These are phyloP conservation scores for Neoboletus magnificus DNA, from an alignment of 768 basidiomycete species.

Conservation along the genomic window DNA sequence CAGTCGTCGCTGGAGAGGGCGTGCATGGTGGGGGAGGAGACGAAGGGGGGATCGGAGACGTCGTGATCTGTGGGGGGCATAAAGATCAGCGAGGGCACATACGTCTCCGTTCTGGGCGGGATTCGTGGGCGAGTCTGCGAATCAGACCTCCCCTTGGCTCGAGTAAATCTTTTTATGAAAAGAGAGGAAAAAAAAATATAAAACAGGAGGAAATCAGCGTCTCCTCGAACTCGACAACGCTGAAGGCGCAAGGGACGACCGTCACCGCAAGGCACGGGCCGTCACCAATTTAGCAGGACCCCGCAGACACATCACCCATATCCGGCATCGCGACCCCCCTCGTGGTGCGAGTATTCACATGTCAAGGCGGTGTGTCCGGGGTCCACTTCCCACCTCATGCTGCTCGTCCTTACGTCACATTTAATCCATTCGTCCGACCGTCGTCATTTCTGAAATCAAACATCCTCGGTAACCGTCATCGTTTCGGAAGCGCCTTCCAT, in stretches of 20 bases:
- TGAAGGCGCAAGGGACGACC: slow-evolving; percentile 14
- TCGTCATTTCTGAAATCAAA: neutral
- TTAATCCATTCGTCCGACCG: neutral
- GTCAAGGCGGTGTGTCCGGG: slow-evolving; percentile 13
- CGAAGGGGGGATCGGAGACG: neutral
- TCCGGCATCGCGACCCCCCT: slow-evolving; percentile 15
- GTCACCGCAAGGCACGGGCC: slow-evolving; percentile 11
- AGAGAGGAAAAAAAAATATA: neutral
- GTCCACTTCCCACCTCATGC: slow-evolving; percentile 21
- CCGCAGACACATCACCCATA: neutral
- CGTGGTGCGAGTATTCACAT: slow-evolving; percentile 22
- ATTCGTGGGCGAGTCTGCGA: neutral
- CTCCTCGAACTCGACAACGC: slow-evolving; percentile 10
- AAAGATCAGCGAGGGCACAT: neutral
- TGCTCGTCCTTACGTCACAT: slow-evolving; percentile 5
- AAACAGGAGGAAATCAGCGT: neutral
- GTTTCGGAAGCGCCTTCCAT: slow-evolving; percentile 19
- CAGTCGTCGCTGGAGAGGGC: slow-evolving; percentile 40
- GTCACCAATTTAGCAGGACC: slow-evolving; percentile 10
- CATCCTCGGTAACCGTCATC: slow-evolving; percentile 14
- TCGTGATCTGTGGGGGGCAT: neutral
- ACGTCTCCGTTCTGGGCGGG: slow-evolving; percentile 3
- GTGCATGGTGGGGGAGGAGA: slow-evolving; percentile 15
- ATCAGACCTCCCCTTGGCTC: slow-evolving; percentile 8
- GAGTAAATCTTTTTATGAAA: slow-evolving; percentile 15